Evolutionary conservation across 2,329 filamentous ascomycete species (phyloP), one percentile per base, ranked within the genome.

Genomic region (Grosmannia penicillata): DNA sequence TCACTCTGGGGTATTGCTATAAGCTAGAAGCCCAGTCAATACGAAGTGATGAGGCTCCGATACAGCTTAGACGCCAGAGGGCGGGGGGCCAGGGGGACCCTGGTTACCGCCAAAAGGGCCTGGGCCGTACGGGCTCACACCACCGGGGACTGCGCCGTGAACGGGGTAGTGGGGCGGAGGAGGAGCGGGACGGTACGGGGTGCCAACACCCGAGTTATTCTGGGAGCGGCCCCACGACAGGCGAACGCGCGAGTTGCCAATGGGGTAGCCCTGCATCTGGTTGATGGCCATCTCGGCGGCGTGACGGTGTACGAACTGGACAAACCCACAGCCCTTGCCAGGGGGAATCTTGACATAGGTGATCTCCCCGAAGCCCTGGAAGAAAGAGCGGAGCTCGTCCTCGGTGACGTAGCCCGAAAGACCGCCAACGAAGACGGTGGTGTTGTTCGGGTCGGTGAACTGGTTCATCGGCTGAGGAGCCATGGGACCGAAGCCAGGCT

Each of bases 201-300:
- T 96, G 48, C 91, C 91, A 43, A 93, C 91, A 41, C 91, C 91
- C 45, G 89, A 96, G 71, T 98, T 98, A 76, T 96, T 98, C 71
- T 98, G 91, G 39, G 83, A 93, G 47, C 91, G 83, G 47, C 91
- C 91, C 91, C 91, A 98, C 58, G 85, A 94, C 49, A 98, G 74
- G 53, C 91, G 86, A 43, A 98, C 91, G 48, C 91, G 86, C 33
- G 89, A 96, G 71, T 98, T 98, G 40, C 91, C 91, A 53, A 98
- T 98, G 19, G 91, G 91, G 59, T 98, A 98, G 44, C 91, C 91
- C 65, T 98, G 91, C 91, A 98, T 98, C 65, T 98, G 91, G 66
- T 98, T 98, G 73, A 98, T 98, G 50, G 91, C 91, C 91, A 98
- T 98, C 67, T 98, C 91, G 13, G 91, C 91, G 38, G 91, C 91